Evolutionary conservation across 495 filamentous ascomycete species (phyloP).

Genomic region (Pseudotulostoma volvatum): DNA sequence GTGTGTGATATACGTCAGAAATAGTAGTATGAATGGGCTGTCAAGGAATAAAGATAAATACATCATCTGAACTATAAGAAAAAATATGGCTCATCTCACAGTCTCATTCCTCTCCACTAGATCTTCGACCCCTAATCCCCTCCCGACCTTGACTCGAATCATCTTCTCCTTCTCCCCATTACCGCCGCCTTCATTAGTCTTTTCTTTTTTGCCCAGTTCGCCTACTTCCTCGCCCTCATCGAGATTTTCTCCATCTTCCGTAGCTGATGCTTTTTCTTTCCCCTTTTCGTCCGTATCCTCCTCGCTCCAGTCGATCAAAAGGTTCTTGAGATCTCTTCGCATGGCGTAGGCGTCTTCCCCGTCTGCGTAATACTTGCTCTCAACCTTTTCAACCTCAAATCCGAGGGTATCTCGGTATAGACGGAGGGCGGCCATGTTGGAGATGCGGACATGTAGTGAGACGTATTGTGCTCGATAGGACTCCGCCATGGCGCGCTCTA

Average conservation of each 20-base stretch:
- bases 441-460: conserved; percentile 85
- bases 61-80: background rate
- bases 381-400: conserved; percentile 80
- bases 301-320: conserved; percentile 33
- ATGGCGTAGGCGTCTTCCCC: conserved; percentile 93
- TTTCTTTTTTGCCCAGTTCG: conserved; percentile 28
- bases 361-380: conserved; percentile 93
- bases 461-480: conserved; percentile 83
- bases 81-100: background rate
- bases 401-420: conserved; percentile 87
- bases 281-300: conserved; percentile 25
- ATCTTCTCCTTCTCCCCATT: conserved; percentile 26
- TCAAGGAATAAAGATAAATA: background rate
- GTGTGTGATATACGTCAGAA: no score
- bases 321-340: conserved; percentile 61
- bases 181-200: conserved; percentile 7
- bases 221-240: conserved; percentile 42
- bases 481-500: conserved; percentile 93
- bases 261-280: conserved; percentile 11
- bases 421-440: conserved; percentile 76
- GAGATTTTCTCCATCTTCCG: conserved; percentile 18
- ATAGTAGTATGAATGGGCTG: background rate
- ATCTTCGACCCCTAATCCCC: conserved; percentile 66
- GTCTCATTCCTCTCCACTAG: conserved; percentile 65
- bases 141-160: conserved; percentile 63